phyloP scores from a whole-genome alignment of 768 basidiomycete genomes.

The Leccinum imitatum region DNA sequence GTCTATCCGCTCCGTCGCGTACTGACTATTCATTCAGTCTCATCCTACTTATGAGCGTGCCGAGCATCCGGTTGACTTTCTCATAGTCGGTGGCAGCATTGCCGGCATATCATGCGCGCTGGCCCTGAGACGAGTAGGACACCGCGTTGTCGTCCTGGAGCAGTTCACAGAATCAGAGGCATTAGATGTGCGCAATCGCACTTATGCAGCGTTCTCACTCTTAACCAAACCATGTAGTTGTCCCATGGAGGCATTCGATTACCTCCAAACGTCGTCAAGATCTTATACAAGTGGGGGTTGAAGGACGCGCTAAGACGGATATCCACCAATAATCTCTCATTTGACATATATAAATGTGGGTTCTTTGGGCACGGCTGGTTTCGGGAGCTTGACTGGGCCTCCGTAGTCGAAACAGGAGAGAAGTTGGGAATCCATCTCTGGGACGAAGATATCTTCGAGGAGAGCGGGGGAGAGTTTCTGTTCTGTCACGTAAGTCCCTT shows the following conservation, averaged over 20 bases:
- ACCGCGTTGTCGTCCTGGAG: slow-evolving; percentile 60
- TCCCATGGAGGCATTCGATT: slow-evolving; percentile 44
- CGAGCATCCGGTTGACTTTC: slow-evolving; percentile 35
- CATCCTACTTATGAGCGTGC: slow-evolving; percentile 15
- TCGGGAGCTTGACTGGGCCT: slow-evolving; percentile 7
- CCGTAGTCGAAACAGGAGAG: slow-evolving; percentile 44
- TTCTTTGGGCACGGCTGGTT: not conserved
- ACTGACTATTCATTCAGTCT: slow-evolving; percentile 11
- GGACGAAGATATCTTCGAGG: slow-evolving; percentile 46
- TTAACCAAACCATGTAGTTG: slow-evolving; percentile 2
- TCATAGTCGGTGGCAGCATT: slow-evolving; percentile 53
- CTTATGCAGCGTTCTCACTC: not conserved
- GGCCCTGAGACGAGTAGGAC: slow-evolving; percentile 54
- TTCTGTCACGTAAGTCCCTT: slow-evolving; percentile 44
- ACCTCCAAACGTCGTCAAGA: slow-evolving; percentile 58
- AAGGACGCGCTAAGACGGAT: slow-evolving; percentile 42
- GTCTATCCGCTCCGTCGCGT: not conserved
- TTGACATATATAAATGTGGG: slow-evolving; percentile 31
- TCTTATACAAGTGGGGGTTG: slow-evolving; percentile 57
- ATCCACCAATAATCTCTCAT: slow-evolving; percentile 19
- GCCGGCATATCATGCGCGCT: slow-evolving; percentile 58
- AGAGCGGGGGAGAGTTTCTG: slow-evolving; percentile 50
- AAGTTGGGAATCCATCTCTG: slow-evolving; percentile 45
- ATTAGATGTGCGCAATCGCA: slow-evolving; percentile 31
- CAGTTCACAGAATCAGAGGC: slow-evolving; percentile 40